Evolutionary conservation across 1,284 basidiomycete species (phyloP), one percentile per base, ranked within the genome.

Genomic region (Leccinum laetum): DNA sequence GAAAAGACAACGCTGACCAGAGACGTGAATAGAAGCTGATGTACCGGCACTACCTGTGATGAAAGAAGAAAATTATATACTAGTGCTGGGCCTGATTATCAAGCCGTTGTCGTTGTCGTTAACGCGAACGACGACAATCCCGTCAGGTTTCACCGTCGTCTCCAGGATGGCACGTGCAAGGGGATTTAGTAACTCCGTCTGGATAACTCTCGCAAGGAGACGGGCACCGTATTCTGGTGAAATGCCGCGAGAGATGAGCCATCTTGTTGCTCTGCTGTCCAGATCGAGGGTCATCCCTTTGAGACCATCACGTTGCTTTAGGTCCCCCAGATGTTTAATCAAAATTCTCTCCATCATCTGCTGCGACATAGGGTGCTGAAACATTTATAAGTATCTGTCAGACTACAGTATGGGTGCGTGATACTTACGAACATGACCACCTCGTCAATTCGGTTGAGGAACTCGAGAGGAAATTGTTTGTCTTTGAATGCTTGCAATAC

Each of bases 161-260:
- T 64, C 32, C 58, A 66, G 46, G 52, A 67, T 65, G 55, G 64
- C 65, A 60, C 65, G 65, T 8, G 65, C 65, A 61, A 65, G 65
- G 32, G 65, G 65, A 14, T 67, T 67, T 32, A 67, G 64, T 21
- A 67, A 24, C 29, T 65, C 60, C 16, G 13, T 60, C 29, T 67
- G 64, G n/a, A 67, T 56, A 18, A 65, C 64, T 62, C 65, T 57
- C 53, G 60, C 62, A 35, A 67, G 60, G 32, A 67, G 64, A 18
- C 65, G 65, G 24, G 65, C 64, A 46, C 65, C 64, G 14, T 67
- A 67, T 29, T 67, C 39, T 11, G 29, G 26, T 37, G 65, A 67
- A 37, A 65, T 67, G 16, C 46, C 61, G 4, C 26, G 13, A 11
- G 61, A 9, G 39, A 65, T 65, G 24, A 67, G 64, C 65, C 65